A percentile compares a stretch with the other conserved stretches of the same genome.
phyloP scores from a whole-genome alignment of 2,329 filamentous ascomycete genomes.

The Cytospora piceicola region DNA sequence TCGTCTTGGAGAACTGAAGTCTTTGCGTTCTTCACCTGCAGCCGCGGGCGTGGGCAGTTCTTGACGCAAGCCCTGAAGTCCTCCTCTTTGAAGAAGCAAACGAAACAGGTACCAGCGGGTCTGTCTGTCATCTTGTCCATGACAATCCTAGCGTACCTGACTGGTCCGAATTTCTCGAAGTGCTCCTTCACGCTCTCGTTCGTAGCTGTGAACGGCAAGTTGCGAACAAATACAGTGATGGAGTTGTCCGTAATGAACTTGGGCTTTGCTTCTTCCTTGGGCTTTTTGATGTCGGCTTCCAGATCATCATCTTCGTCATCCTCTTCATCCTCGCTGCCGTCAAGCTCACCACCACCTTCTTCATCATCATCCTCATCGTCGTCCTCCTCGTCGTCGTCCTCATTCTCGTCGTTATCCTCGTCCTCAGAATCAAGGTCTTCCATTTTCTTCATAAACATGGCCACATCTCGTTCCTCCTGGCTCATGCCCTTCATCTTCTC shows the following conservation, averaged over 20 bases:
- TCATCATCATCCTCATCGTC: constrained; percentile 50
- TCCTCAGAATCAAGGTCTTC: constrained; percentile 62
- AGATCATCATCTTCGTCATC: constrained; percentile 50
- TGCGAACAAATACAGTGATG: constrained; percentile 87
- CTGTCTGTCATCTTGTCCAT: constrained; percentile 83
- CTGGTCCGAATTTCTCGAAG: constrained; percentile 84
- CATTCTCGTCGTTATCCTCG: constrained; percentile 51
- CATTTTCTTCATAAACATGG: constrained; percentile 63
- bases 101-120: constrained; percentile 90
- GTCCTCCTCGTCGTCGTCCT: constrained; percentile 43
- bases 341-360: constrained; percentile 48
- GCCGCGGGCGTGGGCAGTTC: constrained; percentile 66
- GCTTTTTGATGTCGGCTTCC: constrained; percentile 37
- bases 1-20: constrained; percentile 90
- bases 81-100: constrained; percentile 81
- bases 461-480: constrained; percentile 47
- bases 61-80: constrained; percentile 79
- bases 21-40: constrained; percentile 56
- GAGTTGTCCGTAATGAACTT: constrained; percentile 63
- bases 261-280: constrained; percentile 42
- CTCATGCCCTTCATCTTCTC: constrained; percentile 42
- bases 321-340: constrained; percentile 51
- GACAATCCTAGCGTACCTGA: constrained; percentile 90
- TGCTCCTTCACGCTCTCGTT: constrained; percentile 84
- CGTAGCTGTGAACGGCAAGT: constrained; percentile 85